These are phyloP conservation scores for Didymella sp. DNA, from an alignment of 2,329 filamentous ascomycete genomes.

Conservation along the genomic window DNA sequence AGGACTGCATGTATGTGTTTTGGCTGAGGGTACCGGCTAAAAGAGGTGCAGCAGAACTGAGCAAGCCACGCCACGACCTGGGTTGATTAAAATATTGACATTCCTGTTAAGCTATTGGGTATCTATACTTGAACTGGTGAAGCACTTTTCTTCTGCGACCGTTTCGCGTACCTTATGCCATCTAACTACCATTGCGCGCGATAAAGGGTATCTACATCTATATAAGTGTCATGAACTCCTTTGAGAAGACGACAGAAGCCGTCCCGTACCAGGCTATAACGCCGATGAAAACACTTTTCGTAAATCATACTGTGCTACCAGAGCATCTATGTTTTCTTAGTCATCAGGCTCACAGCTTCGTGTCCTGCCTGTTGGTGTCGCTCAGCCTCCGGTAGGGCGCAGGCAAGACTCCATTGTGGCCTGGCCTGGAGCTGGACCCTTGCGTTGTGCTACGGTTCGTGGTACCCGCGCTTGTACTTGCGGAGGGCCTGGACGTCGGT, in stretches of 20 bases:
- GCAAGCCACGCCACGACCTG: neutral
- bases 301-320: slow-evolving; percentile 21
- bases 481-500: slow-evolving; percentile 34
- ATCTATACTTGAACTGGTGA: slow-evolving; percentile 13
- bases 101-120: slow-evolving; percentile 10
- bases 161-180: neutral
- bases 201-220: slow-evolving; percentile 24
- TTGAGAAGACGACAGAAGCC: slow-evolving; percentile 9
- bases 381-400: slow-evolving; percentile 43
- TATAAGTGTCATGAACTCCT: slow-evolving; percentile 20
- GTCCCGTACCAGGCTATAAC: neutral
- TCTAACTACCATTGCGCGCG: neutral
- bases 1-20: neutral
- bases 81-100: neutral
- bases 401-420: slow-evolving; percentile 35
- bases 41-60: neutral
- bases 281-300: slow-evolving; percentile 27
- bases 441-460: slow-evolving; percentile 37
- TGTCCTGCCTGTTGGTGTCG: slow-evolving; percentile 47
- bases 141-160: slow-evolving; percentile 7
- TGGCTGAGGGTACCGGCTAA: neutral
- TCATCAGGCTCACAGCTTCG: slow-evolving; percentile 37
- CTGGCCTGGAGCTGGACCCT: slow-evolving; percentile 30
- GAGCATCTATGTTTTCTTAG: neutral
- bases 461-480: slow-evolving; percentile 30